Evolutionary conservation across 2,329 filamentous ascomycete genomes (phyloP).

Genomic region (Cladophialophora bantiana): DNA sequence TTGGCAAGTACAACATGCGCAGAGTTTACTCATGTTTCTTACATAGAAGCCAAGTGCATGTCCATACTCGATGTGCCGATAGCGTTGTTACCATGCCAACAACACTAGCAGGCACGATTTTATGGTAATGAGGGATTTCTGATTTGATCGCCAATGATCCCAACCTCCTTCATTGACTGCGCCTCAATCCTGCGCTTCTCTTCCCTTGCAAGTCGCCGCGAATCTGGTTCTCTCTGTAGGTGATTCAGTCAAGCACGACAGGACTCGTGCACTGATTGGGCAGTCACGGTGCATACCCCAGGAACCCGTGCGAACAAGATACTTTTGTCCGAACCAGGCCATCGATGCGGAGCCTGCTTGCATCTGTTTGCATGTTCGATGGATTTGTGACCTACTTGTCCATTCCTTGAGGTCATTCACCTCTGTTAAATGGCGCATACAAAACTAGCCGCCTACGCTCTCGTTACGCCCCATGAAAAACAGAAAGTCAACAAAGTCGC

Average conservation of each 20-base stretch:
- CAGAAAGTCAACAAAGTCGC: neutral
- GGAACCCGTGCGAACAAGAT: neutral
- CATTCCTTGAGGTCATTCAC: neutral
- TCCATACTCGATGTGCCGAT: neutral
- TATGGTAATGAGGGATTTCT: neutral
- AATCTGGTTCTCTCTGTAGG: neutral
- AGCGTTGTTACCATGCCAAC: neutral
- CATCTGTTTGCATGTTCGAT: neutral
- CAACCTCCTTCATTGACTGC: neutral
- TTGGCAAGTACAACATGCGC: neutral
- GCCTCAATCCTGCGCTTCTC: neutral
- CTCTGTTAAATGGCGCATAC: constrained; percentile 15
- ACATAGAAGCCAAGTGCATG: neutral
- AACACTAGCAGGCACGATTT: neutral
- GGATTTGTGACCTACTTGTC: neutral
- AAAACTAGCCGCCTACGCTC: neutral
- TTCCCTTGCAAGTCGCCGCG: neutral
- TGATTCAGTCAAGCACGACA: neutral
- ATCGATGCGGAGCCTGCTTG: neutral
- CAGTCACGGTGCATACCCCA: neutral
- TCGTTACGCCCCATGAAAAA: neutral
- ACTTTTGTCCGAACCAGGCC: neutral
- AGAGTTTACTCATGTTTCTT: neutral
- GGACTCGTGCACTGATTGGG: neutral
- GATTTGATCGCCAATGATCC: neutral